Evolutionary conservation across 2,329 filamentous ascomycete species (phyloP), one percentile per base, ranked within the genome.

Genomic region (Penicillium expansum): DNA sequence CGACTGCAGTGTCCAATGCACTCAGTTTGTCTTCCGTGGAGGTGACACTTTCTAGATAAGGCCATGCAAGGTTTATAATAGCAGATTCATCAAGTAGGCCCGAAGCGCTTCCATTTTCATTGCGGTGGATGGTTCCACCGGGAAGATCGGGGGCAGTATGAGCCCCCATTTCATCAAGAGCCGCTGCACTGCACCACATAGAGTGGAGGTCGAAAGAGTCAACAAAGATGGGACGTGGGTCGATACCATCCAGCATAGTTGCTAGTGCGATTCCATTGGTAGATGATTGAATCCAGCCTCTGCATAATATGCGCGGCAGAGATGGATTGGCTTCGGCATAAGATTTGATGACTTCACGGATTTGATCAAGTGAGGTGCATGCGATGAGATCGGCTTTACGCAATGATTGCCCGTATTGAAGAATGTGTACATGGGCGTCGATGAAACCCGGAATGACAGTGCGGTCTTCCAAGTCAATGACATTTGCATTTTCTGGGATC

Each of bases 201-300:
- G 79, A 81, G 62, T 82, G 80, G n/a, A 82, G 66, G 54, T 81
- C 79, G 44, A 79, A 79, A 0, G 79, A 69, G 38, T 81, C 76
- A 50, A 82, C 77, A 58, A 74, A 80, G 38, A 82, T 80, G 0
- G 80, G 79, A 32, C 79, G 71, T 0, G 73, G 63, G 57, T 81
- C 79, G 8, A 82, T 67, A 59, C 78, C 79, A 59, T 82, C 79
- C 27, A 82, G 60, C 74, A 78, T 77, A 27, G 68, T 76, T 1
- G 78, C 77, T 45, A 78, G 69, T 1, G 79, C 78, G 24, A 74
- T 57, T 5, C 76, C 74, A 20, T 74, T 64, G 2, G 77, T 80
- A 65, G 77, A 77, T n/a, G 68, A 72, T 52, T 81, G 78, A 70
- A 80, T 79, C 80, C 80, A 82, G 9, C 77, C 76, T 56, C 71